Base-by-base conservation (phyloP, 805 yeast species). In the Kregervanrija fluxuum region DNA sequence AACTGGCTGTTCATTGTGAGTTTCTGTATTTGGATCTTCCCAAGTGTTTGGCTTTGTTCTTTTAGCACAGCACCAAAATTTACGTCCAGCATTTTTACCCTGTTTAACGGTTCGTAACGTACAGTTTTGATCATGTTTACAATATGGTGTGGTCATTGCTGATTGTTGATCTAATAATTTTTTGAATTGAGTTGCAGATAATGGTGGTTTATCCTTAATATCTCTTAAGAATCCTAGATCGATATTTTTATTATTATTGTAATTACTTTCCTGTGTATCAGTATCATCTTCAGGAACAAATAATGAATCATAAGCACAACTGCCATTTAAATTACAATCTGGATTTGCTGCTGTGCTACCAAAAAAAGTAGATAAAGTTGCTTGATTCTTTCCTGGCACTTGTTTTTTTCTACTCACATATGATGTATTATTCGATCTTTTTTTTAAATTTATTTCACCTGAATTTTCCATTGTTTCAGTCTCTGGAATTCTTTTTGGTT, bases 1-100 rank as follows among this genome's bases (percentile, higher is more conserved):
- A 34, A 30, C 45, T 44, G 46, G 49, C 11, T 22, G 22, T 3
- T 44, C 49, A 16, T 12, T 43, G n/a, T 38, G 30, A 3, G 34
- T 14, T n/a, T 10, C 3, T 8, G 6, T 41, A 5, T 52, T 48
- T 22, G 49, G 51, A 15, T 69, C 69, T 2, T 44, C 32, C 66
- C 65, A 62, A 2, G 55, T 43, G 6, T 50, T 58, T 12, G 47
- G 46, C 34, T 43, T 48, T 1, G 56, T 52, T 2, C 68, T 65
- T 47, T 67, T 62, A 0, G 65, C 48, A 54, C 83, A 78, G 16
- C 74, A 66, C 82, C 82, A 78, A 50, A 78, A 78, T 49, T 70
- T 73, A 43, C 62, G 66, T 0, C 82, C 82, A 34, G 64, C 69
- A 46, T 73, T 73, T 22, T 62, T 57, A 8, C 56, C 53, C 1